Percentiles rank a stretch among this genome's conserved stretches.
phyloP scores from a whole-genome alignment of 108 stramenopile genomes.

The Seminavis robusta region DNA sequence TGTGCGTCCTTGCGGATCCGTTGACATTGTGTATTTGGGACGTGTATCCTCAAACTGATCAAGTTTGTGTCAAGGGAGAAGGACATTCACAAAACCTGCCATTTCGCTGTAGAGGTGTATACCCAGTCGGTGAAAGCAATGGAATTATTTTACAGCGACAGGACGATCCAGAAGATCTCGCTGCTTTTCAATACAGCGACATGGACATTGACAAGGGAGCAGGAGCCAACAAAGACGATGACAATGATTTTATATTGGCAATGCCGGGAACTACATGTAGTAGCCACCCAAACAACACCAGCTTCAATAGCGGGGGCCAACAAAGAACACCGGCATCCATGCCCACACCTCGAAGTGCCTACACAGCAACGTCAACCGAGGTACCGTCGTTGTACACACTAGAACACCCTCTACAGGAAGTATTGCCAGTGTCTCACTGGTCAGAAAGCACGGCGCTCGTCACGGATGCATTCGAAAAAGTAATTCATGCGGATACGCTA shows the following conservation, averaged over 20 bases:
- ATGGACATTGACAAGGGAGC: not conserved
- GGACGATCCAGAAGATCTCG: slow-evolving; percentile 14
- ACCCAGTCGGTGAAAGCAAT: slow-evolving; percentile 22
- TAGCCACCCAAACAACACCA: slow-evolving; percentile 41
- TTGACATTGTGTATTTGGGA: slow-evolving; percentile 58
- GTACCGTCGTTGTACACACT: slow-evolving; percentile 73
- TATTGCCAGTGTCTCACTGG: slow-evolving; percentile 41
- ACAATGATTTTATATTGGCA: slow-evolving; percentile 33
- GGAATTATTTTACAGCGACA: slow-evolving; percentile 53
- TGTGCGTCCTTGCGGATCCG: slow-evolving; percentile 63
- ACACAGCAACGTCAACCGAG: not conserved
- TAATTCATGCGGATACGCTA: slow-evolving; percentile 50
- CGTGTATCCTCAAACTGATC: slow-evolving; percentile 36
- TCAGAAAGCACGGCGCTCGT: slow-evolving; percentile 4
- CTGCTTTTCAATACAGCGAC: slow-evolving; percentile 3
- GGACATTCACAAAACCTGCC: slow-evolving; percentile 65
- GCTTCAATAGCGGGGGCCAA: slow-evolving; percentile 11
- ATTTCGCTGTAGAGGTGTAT: slow-evolving; percentile 59
- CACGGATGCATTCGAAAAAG: slow-evolving; percentile 54
- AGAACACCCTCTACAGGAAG: slow-evolving; percentile 72
- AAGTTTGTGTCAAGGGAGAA: slow-evolving; percentile 21
- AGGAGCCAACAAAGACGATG: slow-evolving; percentile 9
- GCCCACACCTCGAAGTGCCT: not conserved
- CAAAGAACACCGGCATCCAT: not conserved
- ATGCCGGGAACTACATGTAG: no score